Base-by-base conservation (phyloP, 495 filamentous ascomycete species). In the Penicillium paradoxum region DNA sequence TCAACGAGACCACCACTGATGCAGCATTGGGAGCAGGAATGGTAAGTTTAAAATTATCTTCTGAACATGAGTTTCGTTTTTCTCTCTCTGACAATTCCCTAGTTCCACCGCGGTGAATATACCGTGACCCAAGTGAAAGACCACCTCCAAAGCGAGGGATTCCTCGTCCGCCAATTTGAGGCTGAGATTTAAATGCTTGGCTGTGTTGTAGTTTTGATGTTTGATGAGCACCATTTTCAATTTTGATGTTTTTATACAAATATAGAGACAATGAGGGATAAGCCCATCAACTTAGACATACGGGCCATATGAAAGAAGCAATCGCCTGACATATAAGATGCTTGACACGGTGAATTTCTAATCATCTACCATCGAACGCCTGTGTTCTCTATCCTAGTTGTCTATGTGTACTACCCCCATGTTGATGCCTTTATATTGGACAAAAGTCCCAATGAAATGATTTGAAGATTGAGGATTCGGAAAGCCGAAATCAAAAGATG, bases 71-170 rank as follows among this genome's bases (percentile, higher is more conserved):
- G 2, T 18, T 30, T 46, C 7, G 24, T 5, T 6, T 25, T 19
- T 10, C 0, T 34, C 3, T 41, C 24, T 41, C 54, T 70, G 49
- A 67, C 57, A 17, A 42, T 32, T 25, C 10, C 49, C 18, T 56
- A 87, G 84, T 98, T 98, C 67, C 93, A 98, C 72, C 79, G 95
- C 25, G 88, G 85, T 24, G 92, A 98, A 72, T 97, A 91, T 65
- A 96, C 91, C 1, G 91, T 98, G 8, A 83, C 84, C 64, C 83
- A 97, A 55, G 93, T 98, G n/a, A 98, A 97, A 67, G 83, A 91
- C 52, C 79, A 86, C 59, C 64, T 97, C 34, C 77, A 76, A n/a
- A 67, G 77, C 21, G 80, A 82, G 60, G 86, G 86, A 2, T 74
- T 96, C 45, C 66, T 90, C 48, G 85, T 97, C 14, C 78, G 93